A percentile compares a stretch with the other conserved stretches of the same genome.
Evolutionary conservation across 2,329 filamentous ascomycete genomes (phyloP).

Genomic region (Fusarium sp.): DNA sequence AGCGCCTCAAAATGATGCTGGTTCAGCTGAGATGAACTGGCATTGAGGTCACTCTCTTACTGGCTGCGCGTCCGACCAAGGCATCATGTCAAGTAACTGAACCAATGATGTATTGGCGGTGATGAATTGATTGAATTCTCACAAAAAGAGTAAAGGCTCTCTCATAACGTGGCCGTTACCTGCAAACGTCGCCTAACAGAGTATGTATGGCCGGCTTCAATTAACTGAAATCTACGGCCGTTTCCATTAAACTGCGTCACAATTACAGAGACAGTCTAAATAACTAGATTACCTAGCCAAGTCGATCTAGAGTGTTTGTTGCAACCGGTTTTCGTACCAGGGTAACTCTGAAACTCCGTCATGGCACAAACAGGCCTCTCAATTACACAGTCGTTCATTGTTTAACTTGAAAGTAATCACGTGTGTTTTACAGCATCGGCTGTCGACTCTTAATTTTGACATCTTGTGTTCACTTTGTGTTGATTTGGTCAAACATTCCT

Average conservation of each 20-base stretch:
- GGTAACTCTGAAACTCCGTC: not conserved
- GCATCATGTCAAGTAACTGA: constrained; percentile 6
- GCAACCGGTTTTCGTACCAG: not conserved
- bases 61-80: constrained; percentile 5
- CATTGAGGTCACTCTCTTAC: constrained; percentile 22
- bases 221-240: not conserved
- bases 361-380: constrained; percentile 10
- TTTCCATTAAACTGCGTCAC: constrained; percentile 14
- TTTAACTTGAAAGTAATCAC: constrained; percentile 4
- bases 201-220: not conserved
- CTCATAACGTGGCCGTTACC: constrained; percentile 11
- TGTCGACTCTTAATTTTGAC: not conserved
- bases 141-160: not conserved
- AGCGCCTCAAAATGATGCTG: constrained; percentile 36
- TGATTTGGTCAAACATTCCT: constrained; percentile 20
- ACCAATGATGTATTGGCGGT: constrained; percentile 29
- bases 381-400: not conserved
- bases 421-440: constrained; percentile 10
- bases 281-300: not conserved
- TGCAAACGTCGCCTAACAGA: constrained; percentile 28
- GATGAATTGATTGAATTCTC: constrained; percentile 38
- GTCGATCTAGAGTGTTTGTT: not conserved
- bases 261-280: not conserved
- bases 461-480: constrained; percentile 7
- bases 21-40: constrained; percentile 45